phyloP scores from a whole-genome alignment of 2,329 filamentous ascomycete genomes.

The Pestalotiopsis sp. region DNA sequence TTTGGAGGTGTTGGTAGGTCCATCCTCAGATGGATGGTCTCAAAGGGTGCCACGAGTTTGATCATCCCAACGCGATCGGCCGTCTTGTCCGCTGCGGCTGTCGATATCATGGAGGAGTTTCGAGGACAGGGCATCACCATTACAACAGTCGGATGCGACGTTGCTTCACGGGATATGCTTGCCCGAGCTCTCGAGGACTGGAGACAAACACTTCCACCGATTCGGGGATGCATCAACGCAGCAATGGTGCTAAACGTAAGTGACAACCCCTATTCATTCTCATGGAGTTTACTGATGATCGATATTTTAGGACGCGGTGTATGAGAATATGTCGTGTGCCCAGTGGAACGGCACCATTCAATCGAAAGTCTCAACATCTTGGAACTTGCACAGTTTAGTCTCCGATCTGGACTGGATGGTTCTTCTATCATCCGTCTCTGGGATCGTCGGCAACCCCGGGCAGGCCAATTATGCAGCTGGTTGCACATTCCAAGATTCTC shows the following conservation, averaged over 20 bases:
- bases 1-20: slow-evolving; percentile 52
- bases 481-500: slow-evolving; percentile 25
- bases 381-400: slow-evolving; percentile 23
- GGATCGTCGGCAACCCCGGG: slow-evolving; percentile 21
- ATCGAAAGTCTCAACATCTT: slow-evolving; percentile 23
- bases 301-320: slow-evolving; percentile 21
- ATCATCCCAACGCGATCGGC: slow-evolving; percentile 35
- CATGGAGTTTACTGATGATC: background rate
- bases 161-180: background rate
- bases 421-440: slow-evolving; percentile 26
- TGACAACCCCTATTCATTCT: background rate
- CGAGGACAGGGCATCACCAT: background rate
- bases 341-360: slow-evolving; percentile 25
- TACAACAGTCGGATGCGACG: background rate
- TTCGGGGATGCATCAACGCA: slow-evolving; percentile 42
- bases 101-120: slow-evolving; percentile 12
- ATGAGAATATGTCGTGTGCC: slow-evolving; percentile 25
- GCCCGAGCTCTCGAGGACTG: slow-evolving; percentile 14
- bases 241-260: slow-evolving; percentile 37
- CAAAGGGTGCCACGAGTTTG: slow-evolving; percentile 47
- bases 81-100: slow-evolving; percentile 15
- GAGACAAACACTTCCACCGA: slow-evolving; percentile 25
- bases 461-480: slow-evolving; percentile 28
- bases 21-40: slow-evolving; percentile 49
- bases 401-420: slow-evolving; percentile 27